Percentiles rank a stretch among this genome's conserved stretches.
phyloP scores from a whole-genome alignment of 306 rosid genomes.

The Casuarina equisetifolia region DNA sequence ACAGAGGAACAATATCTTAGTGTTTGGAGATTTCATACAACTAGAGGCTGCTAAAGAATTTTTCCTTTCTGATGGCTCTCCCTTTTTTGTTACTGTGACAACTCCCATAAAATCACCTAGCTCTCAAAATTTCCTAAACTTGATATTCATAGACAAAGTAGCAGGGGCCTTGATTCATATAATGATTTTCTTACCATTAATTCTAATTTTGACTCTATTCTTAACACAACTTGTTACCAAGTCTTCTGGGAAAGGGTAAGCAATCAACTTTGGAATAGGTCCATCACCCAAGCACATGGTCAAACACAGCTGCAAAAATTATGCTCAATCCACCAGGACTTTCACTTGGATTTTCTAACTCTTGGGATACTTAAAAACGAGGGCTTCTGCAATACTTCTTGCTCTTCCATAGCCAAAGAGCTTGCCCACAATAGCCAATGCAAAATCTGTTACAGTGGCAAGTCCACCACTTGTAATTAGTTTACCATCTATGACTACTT shows the following conservation, averaged over 20 bases:
- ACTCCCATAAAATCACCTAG: too few species aligned
- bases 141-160: too few species aligned
- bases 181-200: too few species aligned
- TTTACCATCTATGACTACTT: slow-evolving; percentile 85
- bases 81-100: too few species aligned
- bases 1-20: too few species aligned
- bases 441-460: slow-evolving; percentile 62
- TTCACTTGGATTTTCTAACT: slow-evolving; percentile 33
- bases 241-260: neutral
- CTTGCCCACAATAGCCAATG: slow-evolving; percentile 78
- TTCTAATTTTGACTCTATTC: too few species aligned
- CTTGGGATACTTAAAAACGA: slow-evolving; percentile 72
- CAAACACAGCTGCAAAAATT: slow-evolving; percentile 8
- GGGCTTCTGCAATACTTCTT: slow-evolving; percentile 95
- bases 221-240: too few species aligned
- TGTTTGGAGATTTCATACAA: too few species aligned
- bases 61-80: too few species aligned
- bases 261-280: neutral
- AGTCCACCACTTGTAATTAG: slow-evolving; percentile 83
- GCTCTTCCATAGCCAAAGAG: slow-evolving; percentile 83
- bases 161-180: too few species aligned
- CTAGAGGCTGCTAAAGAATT: too few species aligned
- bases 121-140: too few species aligned
- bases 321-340: slow-evolving; percentile 16
- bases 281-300: slow-evolving; percentile 1